Base-by-base conservation (phyloP, 192 early-diverging fungal species). In the Coemansia biformis region DNA sequence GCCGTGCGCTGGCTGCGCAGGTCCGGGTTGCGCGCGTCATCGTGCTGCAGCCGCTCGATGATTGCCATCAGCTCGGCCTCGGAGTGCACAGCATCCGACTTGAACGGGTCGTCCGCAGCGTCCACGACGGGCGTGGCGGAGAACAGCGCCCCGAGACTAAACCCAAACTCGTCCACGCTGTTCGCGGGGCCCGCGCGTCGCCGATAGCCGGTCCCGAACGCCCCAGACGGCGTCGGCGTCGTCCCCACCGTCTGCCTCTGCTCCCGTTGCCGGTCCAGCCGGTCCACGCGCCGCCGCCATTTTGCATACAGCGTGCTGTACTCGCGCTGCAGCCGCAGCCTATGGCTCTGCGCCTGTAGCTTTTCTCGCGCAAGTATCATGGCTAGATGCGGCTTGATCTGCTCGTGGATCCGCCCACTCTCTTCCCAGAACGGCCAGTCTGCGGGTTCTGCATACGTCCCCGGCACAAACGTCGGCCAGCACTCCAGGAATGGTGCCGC, bases 61-160 rank as follows among this genome's bases (percentile, higher is more conserved):
- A 89, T 86, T 46, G 83, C 85, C 23, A 82, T 48, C 22, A 89
- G 54, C 63, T 87, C 87, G 5, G 87, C 87, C 28, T 89, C 87
- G n/a, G 80, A 82, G 32, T 85, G 71, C 33, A 85, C 87, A 9
- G 81, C 80, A 39, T 89, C 87, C 10, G 81, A 83, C 0, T 78
- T 80, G 37, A 79, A 86, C 8, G 67, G 45, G 14, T 71, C 42
- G 2, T 46, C 41, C 8, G 48, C 54, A 66, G 16, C 72, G 62
- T 35, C 53, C 30, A 24, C 48, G 39, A 33, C 64, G 44, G 34
- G 54, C 38, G 36, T 56, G 26, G 61, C 46, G 15, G 71, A 57
- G 30, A 66, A 65, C 39, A 73, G 48, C 28, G 63, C 58, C 2
- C 70, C 70, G 2, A 63, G 37, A 5, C 57, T 62, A 21, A 73